Conservation (phyloP, 1,284 basidiomycete genomes). For the Cryptococcus jaspeensis region DNA sequence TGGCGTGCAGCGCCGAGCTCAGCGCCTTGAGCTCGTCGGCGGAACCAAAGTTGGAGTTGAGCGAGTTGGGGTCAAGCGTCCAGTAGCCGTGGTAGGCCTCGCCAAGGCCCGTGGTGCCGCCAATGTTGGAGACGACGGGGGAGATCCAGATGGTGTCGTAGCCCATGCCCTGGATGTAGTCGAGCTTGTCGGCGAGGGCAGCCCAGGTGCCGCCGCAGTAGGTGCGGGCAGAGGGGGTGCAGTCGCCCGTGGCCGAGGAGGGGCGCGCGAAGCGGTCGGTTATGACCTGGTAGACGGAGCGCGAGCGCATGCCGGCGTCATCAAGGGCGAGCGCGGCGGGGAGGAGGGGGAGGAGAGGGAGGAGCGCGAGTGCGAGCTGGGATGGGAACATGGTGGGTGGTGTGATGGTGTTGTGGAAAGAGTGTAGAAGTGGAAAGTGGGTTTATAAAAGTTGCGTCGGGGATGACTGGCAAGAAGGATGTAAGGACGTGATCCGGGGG, state of each 20-base stretch:
- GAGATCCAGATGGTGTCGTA: slow-evolving; percentile 51
- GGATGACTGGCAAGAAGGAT: background rate
- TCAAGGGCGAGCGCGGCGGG: slow-evolving; percentile 29
- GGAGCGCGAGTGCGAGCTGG: slow-evolving; percentile 12
- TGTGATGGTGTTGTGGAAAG: background rate
- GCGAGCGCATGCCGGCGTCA: slow-evolving; percentile 35
- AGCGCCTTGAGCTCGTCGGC: slow-evolving; percentile 52
- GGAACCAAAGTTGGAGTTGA: slow-evolving; percentile 54
- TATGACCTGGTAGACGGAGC: slow-evolving; percentile 50
- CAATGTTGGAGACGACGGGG: slow-evolving; percentile 47
- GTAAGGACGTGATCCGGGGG: background rate
- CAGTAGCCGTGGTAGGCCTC: slow-evolving; percentile 52
- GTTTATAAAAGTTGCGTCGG: too few species aligned
- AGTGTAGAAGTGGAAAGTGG: too few species aligned
- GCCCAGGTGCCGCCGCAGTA: slow-evolving; percentile 50
- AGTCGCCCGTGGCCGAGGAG: slow-evolving; percentile 24
- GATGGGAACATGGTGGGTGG: slow-evolving; percentile 12
- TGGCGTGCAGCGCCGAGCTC: slow-evolving; percentile 49
- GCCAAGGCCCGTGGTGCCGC: slow-evolving; percentile 34
- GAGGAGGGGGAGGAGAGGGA: slow-evolving; percentile 24
- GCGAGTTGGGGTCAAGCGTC: slow-evolving; percentile 25
- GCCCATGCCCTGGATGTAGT: slow-evolving; percentile 51
- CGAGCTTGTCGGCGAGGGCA: slow-evolving; percentile 39
- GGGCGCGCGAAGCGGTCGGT: slow-evolving; percentile 49
- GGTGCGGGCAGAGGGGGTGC: slow-evolving; percentile 25